phyloP scores from a whole-genome alignment of 164 flowering plant genomes.

The Chimonanthus praecox region DNA sequence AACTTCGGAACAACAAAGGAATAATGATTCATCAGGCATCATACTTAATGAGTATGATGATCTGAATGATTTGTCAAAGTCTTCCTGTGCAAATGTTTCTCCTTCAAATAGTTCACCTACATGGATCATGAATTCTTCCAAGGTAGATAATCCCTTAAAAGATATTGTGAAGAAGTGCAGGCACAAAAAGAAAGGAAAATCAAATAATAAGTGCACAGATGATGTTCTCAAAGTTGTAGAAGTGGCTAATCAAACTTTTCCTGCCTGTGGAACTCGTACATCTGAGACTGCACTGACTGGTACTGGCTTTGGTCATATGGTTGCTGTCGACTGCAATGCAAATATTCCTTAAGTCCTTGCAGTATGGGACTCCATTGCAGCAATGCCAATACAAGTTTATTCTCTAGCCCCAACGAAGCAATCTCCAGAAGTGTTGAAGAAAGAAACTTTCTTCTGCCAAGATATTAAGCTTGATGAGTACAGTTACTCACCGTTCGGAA shows the following conservation, averaged over 20 bases:
- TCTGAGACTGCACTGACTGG: conserved; percentile 2
- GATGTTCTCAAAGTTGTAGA: background rate
- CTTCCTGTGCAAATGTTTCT: conserved; percentile 17
- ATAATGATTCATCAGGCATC: conserved; percentile 5
- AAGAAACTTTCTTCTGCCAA: background rate
- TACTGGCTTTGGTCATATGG: conserved; percentile 10
- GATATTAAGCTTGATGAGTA: background rate
- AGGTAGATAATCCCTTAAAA: conserved; percentile 18
- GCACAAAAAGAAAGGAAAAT: conserved; percentile 34
- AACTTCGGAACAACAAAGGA: conserved; percentile 2
- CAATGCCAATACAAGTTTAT: background rate
- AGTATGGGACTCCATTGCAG: background rate
- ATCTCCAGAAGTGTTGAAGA: background rate
- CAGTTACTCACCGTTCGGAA: background rate
- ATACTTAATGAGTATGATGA: conserved; percentile 2
- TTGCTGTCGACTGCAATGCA: conserved; percentile 1
- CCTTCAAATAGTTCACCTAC: conserved; percentile 15
- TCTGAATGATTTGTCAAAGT: conserved; percentile 14
- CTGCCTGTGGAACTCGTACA: background rate
- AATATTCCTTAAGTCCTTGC: background rate
- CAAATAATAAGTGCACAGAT: background rate
- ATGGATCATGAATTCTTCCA: conserved; percentile 10
- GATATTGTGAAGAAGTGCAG: conserved; percentile 27
- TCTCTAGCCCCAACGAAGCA: background rate
- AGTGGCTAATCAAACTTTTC: conserved; percentile 9